phyloP scores from a whole-genome alignment of 179 eudicot species.

The Sideroxylon spinosum region DNA sequence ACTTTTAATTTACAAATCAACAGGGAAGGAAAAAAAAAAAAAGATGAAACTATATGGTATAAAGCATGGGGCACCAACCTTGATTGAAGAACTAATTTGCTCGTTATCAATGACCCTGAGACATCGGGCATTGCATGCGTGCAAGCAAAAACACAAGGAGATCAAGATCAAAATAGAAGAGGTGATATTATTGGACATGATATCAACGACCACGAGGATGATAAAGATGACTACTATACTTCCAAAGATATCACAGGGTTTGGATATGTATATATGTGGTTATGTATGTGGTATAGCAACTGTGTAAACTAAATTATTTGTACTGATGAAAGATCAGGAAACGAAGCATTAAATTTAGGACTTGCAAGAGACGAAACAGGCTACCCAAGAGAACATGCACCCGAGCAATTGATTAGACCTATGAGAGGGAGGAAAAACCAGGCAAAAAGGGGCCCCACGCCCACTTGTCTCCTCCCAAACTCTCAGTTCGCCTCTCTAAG shows the following conservation, averaged over 20 bases:
- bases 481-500: not conserved
- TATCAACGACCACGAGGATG: not conserved
- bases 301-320: no score
- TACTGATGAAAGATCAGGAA: no score
- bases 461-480: not conserved
- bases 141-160: conserved; percentile 10
- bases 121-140: conserved; percentile 9
- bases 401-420: not conserved
- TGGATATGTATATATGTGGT: no score
- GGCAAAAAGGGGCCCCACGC: not conserved
- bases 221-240: not conserved
- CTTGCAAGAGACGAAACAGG: not conserved
- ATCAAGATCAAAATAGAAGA: conserved; percentile 8
- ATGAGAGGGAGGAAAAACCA: not conserved
- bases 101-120: not conserved
- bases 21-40: not conserved
- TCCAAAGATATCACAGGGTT: no score
- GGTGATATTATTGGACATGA: conserved; percentile 5
- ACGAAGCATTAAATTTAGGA: not conserved
- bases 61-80: conserved; percentile 1
- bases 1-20: no score
- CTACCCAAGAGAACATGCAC: not conserved
- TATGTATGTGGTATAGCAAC: no score
- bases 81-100: not conserved
- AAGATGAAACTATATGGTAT: not conserved